Conservation (phyloP, 1,284 basidiomycete species). For the Calocybe gambosa region DNA sequence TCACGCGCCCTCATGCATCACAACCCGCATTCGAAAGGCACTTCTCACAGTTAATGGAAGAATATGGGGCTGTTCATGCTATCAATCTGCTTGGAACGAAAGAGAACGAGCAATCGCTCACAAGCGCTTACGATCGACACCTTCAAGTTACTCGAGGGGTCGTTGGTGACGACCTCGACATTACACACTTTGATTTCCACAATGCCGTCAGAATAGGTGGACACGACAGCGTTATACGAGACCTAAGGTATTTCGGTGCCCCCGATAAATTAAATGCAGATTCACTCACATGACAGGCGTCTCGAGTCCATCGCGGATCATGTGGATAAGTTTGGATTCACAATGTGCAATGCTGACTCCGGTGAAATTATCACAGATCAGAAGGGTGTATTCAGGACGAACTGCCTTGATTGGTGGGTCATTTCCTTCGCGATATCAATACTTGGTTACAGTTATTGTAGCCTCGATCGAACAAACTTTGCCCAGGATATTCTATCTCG, state of each 20-base stretch:
- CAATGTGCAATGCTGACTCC: constrained; percentile 62
- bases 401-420: constrained; percentile 90
- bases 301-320: constrained; percentile 57
- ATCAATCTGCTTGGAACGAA: constrained; percentile 86
- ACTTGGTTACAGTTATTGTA: constrained; percentile 26
- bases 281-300: constrained; percentile 33
- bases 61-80: constrained; percentile 78
- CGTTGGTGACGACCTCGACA: constrained; percentile 53
- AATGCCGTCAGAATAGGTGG: constrained; percentile 76
- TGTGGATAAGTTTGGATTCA: constrained; percentile 82
- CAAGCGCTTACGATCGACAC: constrained; percentile 77
- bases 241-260: constrained; percentile 48
- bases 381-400: constrained; percentile 87
- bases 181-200: constrained; percentile 96
- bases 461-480: constrained; percentile 97
- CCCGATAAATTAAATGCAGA: neutral
- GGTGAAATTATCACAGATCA: constrained; percentile 77
- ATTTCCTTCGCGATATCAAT: neutral
- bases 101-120: constrained; percentile 87
- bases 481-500: constrained; percentile 90
- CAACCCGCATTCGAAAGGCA: constrained; percentile 96
- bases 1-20: constrained; percentile 91
- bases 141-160: constrained; percentile 55
- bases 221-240: constrained; percentile 79
- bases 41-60: constrained; percentile 78